These are phyloP conservation scores for Brassica incana DNA, from an alignment of 345 rosid genomes.

Conservation along the genomic window DNA sequence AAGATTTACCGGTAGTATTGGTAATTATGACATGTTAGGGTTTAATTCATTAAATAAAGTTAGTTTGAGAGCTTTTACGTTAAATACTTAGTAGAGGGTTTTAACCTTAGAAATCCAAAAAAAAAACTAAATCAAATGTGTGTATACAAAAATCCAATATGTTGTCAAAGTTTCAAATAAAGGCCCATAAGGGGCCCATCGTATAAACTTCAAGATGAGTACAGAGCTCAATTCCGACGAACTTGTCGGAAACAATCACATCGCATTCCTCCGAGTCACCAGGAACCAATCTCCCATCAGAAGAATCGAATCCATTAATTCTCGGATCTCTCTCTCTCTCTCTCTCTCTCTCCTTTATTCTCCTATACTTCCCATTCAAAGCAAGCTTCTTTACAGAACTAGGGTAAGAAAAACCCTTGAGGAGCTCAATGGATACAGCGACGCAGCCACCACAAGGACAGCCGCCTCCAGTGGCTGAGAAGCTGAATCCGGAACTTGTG, in stretches of 20 bases:
- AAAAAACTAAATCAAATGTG: too few species aligned
- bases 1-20: too few species aligned
- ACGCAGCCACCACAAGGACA: slow-evolving; percentile 15
- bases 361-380: background rate
- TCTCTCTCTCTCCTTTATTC: too few species aligned
- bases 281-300: background rate
- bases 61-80: too few species aligned
- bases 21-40: too few species aligned
- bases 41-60: too few species aligned
- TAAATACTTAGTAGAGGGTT: too few species aligned
- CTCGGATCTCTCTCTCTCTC: background rate
- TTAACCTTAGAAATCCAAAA: too few species aligned
- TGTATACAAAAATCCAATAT: too few species aligned
- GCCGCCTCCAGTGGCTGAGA: slow-evolving; percentile 49
- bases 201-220: background rate
- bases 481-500: slow-evolving; percentile 61
- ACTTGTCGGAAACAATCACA: background rate
- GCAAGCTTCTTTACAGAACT: background rate
- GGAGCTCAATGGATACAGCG: slow-evolving; percentile 2
- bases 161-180: background rate
- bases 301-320: background rate
- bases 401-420: background rate
- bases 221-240: background rate
- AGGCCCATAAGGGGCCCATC: background rate
- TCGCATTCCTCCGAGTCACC: background rate